Conservation (phyloP, 768 basidiomycete genomes). For the Mycena capillaripes region DNA sequence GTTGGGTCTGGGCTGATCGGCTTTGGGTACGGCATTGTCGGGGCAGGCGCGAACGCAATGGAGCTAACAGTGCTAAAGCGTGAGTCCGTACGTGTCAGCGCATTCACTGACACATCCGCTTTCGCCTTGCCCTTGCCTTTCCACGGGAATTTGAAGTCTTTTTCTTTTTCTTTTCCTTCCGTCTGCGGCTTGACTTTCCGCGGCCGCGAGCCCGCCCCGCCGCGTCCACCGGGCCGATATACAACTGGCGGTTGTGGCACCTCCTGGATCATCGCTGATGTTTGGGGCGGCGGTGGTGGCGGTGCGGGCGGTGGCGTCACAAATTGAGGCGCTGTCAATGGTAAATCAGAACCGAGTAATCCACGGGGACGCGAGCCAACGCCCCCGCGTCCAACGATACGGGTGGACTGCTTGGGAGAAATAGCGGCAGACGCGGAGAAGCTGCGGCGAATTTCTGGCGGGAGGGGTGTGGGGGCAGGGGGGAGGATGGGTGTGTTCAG, state of each 20-base stretch:
- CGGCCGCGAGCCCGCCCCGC: slow-evolving; percentile 29
- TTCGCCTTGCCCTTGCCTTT: slow-evolving; percentile 28
- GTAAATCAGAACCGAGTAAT: background rate
- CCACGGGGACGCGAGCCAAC: slow-evolving; percentile 24
- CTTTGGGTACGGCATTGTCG: background rate
- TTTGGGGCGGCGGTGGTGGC: background rate
- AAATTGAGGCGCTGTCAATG: background rate
- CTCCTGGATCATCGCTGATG: slow-evolving; percentile 1
- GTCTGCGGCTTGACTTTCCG: slow-evolving; percentile 13
- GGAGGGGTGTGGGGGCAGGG: background rate
- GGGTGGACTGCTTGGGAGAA: background rate
- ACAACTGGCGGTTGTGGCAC: background rate
- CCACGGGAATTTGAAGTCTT: slow-evolving; percentile 19
- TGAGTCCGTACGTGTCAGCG: slow-evolving; percentile 25
- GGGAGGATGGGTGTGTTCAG: background rate
- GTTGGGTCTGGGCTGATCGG: slow-evolving; percentile 19
- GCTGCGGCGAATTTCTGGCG: background rate
- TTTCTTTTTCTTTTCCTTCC: background rate
- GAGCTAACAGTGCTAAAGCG: slow-evolving; percentile 1
- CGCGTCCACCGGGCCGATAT: slow-evolving; percentile 26
- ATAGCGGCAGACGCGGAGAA: background rate
- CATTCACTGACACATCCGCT: background rate
- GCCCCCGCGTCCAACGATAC: slow-evolving; percentile 28
- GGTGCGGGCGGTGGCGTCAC: background rate
- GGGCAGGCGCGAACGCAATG: slow-evolving; percentile 7